Conservation (phyloP, 148 eudicot genomes). For the Amaranthus cruentus region DNA sequence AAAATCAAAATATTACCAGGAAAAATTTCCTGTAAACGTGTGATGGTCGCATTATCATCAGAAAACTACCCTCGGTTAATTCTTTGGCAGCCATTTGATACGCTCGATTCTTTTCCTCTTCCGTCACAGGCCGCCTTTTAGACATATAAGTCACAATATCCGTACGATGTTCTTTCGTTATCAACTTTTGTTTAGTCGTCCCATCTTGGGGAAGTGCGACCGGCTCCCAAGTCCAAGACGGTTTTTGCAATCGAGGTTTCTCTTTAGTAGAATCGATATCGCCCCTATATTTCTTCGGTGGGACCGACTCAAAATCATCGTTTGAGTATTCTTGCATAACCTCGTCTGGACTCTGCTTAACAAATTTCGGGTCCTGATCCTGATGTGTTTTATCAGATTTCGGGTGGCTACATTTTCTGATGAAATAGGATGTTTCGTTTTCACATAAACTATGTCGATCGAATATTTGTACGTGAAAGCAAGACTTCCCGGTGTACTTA, state of each 20-base stretch:
- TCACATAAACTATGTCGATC: constrained; percentile 42
- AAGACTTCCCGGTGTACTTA: constrained; percentile 41
- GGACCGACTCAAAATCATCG: neutral
- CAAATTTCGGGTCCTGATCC: constrained; percentile 8
- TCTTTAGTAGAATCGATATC: too few relatives aligned
- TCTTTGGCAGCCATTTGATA: constrained; percentile 24
- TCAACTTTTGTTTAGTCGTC: constrained; percentile 5
- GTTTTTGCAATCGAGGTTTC: too few relatives aligned
- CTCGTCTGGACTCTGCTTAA: constrained; percentile 21
- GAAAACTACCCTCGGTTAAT: constrained; percentile 22
- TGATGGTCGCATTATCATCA: constrained; percentile 30
- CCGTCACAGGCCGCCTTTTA: constrained; percentile 18
- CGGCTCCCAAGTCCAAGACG: too few relatives aligned
- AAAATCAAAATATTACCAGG: constrained; percentile 15
- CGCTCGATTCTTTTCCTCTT: constrained; percentile 17
- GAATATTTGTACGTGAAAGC: constrained; percentile 41
- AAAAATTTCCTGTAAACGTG: constrained; percentile 22
- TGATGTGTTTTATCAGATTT: neutral
- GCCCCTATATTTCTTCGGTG: constrained; percentile 22
- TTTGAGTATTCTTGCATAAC: constrained; percentile 1
- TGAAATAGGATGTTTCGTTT: constrained; percentile 47
- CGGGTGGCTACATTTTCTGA: constrained; percentile 36
- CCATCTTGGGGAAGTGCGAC: neutral
- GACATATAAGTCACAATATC: constrained; percentile 6
- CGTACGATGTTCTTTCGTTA: neutral